Evolutionary conservation across 2,329 filamentous ascomycete species (phyloP).

Genomic region (Arthroderma uncinatum): DNA sequence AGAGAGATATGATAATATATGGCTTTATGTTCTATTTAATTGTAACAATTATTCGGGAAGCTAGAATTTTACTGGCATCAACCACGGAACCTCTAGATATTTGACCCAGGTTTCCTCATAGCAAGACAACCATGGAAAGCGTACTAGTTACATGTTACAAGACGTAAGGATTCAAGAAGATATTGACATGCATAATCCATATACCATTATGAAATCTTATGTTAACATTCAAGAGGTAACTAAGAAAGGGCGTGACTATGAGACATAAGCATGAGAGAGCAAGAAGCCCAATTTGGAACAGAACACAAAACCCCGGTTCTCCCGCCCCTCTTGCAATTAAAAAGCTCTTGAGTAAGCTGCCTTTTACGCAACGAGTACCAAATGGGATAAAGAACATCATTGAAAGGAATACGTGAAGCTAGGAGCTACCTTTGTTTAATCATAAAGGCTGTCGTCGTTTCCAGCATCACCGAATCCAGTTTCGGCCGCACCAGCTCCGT

Average conservation of each 20-base stretch:
- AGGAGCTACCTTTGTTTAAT: conserved; percentile 30
- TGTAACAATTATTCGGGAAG: too few species aligned
- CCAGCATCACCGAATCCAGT: conserved; percentile 67
- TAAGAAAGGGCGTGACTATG: background rate
- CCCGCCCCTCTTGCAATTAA: background rate
- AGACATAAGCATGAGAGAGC: background rate
- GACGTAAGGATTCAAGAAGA: background rate
- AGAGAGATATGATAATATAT: too few species aligned
- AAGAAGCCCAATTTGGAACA: background rate
- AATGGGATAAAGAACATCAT: background rate
- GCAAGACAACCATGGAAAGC: background rate
- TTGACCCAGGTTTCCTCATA: too few species aligned
- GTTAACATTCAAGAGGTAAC: background rate
- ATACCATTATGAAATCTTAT: conserved; percentile 1
- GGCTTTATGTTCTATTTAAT: too few species aligned
- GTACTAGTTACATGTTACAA: background rate
- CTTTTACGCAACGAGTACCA: background rate
- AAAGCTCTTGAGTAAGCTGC: background rate
- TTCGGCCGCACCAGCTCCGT: conserved; percentile 41
- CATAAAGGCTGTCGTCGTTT: conserved; percentile 94
- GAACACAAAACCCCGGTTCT: background rate
- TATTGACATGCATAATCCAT: background rate
- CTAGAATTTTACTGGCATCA: too few species aligned
- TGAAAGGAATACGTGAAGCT: background rate
- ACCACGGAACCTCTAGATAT: too few species aligned